phyloP scores from a whole-genome alignment of 2,329 filamentous ascomycete genomes.

The Phoma sp. region DNA sequence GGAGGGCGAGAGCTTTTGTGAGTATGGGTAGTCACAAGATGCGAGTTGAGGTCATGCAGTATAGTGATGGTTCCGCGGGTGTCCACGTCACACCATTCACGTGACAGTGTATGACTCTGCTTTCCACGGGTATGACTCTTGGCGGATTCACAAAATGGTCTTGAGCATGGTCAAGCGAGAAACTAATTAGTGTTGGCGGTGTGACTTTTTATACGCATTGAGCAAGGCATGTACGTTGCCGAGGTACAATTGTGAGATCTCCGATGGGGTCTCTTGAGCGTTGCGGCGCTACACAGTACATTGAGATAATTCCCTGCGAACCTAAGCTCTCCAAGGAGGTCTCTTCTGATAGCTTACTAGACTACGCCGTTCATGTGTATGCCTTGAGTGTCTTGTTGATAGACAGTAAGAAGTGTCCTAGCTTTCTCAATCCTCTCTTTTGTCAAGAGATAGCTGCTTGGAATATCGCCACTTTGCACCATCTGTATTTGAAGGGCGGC shows the following conservation, averaged over 20 bases:
- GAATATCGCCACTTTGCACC: slow-evolving; percentile 44
- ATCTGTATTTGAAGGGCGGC: slow-evolving; percentile 35
- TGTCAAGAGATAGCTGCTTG: slow-evolving; percentile 47
- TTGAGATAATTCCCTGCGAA: too few relatives aligned
- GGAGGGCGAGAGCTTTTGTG: background rate
- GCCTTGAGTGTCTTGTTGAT: slow-evolving; percentile 39
- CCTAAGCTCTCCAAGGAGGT: background rate
- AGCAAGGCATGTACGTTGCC: background rate
- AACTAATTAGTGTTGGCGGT: slow-evolving; percentile 12
- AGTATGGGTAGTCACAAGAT: background rate
- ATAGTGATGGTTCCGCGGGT: background rate
- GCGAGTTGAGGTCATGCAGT: background rate
- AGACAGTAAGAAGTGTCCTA: slow-evolving; percentile 41
- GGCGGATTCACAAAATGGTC: too few relatives aligned
- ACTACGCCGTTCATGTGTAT: slow-evolving; percentile 36
- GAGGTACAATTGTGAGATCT: too few relatives aligned
- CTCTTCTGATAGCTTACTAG: slow-evolving; percentile 8
- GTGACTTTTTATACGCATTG: background rate
- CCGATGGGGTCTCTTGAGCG: too few relatives aligned
- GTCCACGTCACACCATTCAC: background rate
- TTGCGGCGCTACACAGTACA: too few relatives aligned
- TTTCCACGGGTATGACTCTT: too few relatives aligned
- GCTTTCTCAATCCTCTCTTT: slow-evolving; percentile 43
- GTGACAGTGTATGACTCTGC: background rate
- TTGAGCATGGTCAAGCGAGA: background rate